These are phyloP conservation scores for Nicotiana noctiflora DNA, from an alignment of 257 asterid genomes.

Conservation along the genomic window DNA sequence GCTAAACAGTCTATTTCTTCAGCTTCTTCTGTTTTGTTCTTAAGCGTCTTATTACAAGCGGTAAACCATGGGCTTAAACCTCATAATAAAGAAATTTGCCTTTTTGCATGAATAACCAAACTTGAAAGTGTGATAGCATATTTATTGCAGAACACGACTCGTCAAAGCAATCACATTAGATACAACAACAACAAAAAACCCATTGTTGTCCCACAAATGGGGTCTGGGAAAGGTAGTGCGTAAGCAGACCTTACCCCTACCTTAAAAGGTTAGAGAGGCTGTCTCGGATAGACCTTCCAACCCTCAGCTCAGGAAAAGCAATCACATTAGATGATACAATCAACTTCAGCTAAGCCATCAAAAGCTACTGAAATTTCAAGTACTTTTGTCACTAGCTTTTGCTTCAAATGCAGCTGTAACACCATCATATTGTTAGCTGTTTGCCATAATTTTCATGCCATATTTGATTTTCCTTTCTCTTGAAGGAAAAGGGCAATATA, in stretches of 20 bases:
- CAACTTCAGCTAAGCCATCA: not conserved
- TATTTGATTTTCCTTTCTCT: no score
- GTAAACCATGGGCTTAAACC: not conserved
- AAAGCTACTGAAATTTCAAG: not conserved
- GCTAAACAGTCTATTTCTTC: not conserved
- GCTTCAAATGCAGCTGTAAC: not conserved
- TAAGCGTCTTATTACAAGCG: not conserved
- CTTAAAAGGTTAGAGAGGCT: no score
- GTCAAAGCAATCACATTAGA: not conserved
- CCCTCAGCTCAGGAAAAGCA: no score
- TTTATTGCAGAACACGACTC: not conserved
- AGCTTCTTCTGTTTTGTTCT: not conserved
- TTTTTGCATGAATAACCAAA: not conserved
- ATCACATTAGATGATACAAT: not conserved
- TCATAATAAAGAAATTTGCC: not conserved
- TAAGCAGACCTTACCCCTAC: no score
- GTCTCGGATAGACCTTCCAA: no score
- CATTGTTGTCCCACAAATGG: no score
- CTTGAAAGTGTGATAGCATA: not conserved
- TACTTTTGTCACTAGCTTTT: not conserved
- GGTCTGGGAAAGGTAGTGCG: no score
- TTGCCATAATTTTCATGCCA: no score
- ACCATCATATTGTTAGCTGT: no score
- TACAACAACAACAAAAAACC: no score
- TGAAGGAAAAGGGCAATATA: no score